phyloP scores from a whole-genome alignment of 2,329 filamentous ascomycete species.

The Blumeriella jaapii region DNA sequence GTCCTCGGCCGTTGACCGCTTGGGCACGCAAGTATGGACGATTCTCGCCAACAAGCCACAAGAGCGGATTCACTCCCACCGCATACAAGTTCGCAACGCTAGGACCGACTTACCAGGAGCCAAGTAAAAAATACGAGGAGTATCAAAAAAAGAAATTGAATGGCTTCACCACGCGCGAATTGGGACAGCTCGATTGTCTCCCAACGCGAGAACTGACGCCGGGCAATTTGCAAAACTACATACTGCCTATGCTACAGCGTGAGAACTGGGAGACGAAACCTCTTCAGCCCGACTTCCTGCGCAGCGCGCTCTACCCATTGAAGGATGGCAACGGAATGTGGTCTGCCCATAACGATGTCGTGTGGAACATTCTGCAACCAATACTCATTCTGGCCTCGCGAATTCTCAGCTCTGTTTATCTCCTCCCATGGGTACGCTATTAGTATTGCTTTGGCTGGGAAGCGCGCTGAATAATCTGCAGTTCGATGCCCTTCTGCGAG shows the following conservation, averaged over 20 bases:
- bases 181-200: conserved; percentile 14
- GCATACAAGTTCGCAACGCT: conserved; percentile 2
- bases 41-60: not conserved
- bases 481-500: conserved; percentile 12
- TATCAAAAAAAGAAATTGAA: conserved; percentile 6
- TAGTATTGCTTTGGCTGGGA: not conserved
- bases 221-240: conserved; percentile 7
- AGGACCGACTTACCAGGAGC: not conserved
- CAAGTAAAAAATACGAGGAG: not conserved
- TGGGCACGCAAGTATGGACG: conserved; percentile 6
- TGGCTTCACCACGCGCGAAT: conserved; percentile 11
- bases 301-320: conserved; percentile 10
- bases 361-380: conserved; percentile 14
- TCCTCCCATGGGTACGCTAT: conserved; percentile 10
- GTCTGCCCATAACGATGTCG: conserved; percentile 11
- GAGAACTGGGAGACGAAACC: conserved; percentile 9
- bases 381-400: conserved; percentile 21
- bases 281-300: conserved; percentile 1
- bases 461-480: not conserved
- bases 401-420: conserved; percentile 12
- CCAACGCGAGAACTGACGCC: conserved; percentile 7
- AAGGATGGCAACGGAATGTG: conserved; percentile 6
- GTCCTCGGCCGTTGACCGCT: not conserved
- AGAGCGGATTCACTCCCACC: conserved; percentile 3
- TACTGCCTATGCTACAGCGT: conserved; percentile 7